Percentiles rank a stretch among this genome's conserved stretches.
phyloP scores from a whole-genome alignment of 2,329 filamentous ascomycete species.

The Ilyonectria robusta region DNA sequence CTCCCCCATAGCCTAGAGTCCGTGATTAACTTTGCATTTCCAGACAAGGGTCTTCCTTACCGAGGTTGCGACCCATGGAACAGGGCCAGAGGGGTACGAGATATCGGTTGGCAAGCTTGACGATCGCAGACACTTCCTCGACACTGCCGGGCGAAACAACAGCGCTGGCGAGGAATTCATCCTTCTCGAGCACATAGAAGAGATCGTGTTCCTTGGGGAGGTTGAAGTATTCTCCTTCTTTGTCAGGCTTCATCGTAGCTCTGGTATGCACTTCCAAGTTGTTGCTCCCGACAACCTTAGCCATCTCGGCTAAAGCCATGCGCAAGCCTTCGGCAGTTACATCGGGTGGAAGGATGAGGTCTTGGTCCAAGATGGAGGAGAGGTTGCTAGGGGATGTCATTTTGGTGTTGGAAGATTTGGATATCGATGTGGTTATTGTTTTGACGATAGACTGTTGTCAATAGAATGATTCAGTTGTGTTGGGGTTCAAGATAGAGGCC shows the following conservation, averaged over 20 bases:
- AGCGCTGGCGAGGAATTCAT: constrained; percentile 15
- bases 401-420: no score
- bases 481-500: no score
- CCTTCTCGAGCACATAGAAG: constrained; percentile 26
- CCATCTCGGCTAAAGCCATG: neutral
- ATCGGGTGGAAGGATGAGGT: constrained; percentile 8
- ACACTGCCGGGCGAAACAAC: constrained; percentile 20
- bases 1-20: constrained; percentile 22
- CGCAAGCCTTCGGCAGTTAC: constrained; percentile 5
- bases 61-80: constrained; percentile 24
- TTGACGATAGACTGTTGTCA: no score
- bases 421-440: no score
- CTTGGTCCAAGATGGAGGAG: no score
- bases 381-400: no score
- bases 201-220: constrained; percentile 16
- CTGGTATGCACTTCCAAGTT: constrained; percentile 3
- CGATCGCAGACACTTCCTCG: constrained; percentile 22
- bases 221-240: constrained; percentile 8
- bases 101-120: constrained; percentile 25
- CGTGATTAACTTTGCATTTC: no score
- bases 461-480: no score
- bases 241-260: constrained; percentile 12
- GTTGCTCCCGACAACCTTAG: constrained; percentile 6
- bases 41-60: neutral
- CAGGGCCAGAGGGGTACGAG: constrained; percentile 19